Conservation (phyloP, 2,329 filamentous ascomycete species). For the Trichothecium roseum region DNA sequence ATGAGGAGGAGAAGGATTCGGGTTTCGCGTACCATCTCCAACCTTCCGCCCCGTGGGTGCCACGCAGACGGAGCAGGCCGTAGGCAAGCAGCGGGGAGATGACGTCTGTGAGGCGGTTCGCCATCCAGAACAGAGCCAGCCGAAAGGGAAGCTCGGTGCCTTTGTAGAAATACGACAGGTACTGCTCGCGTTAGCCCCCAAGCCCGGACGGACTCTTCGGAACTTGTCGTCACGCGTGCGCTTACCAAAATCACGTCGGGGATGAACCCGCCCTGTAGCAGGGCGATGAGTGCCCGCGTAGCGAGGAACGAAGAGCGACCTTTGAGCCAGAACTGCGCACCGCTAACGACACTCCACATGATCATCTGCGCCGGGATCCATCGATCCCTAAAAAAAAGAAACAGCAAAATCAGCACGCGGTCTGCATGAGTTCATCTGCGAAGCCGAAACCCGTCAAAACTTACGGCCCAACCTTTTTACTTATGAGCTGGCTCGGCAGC, state of each 20-base stretch:
- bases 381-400: no score
- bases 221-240: background rate
- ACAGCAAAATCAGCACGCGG: no score
- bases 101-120: slow-evolving; percentile 47
- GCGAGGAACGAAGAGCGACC: slow-evolving; percentile 27
- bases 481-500: slow-evolving; percentile 36
- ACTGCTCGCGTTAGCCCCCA: slow-evolving; percentile 6
- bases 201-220: no score
- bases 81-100: slow-evolving; percentile 38
- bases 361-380: slow-evolving; percentile 33
- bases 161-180: slow-evolving; percentile 68
- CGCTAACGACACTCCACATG: slow-evolving; percentile 27
- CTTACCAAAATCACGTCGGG: no score
- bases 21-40: no score
- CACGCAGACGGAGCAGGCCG: slow-evolving; percentile 25
- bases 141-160: slow-evolving; percentile 57
- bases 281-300: slow-evolving; percentile 30
- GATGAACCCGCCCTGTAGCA: slow-evolving; percentile 40
- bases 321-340: slow-evolving; percentile 25
- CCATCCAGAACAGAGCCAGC: slow-evolving; percentile 60
- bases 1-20: slow-evolving; percentile 10
- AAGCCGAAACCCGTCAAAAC: no score
- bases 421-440: no score
- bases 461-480: slow-evolving; percentile 39
- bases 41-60: slow-evolving; percentile 23